Base-by-base conservation (phyloP, 495 filamentous ascomycete genomes). In the Hyaloscypha bicolor region DNA sequence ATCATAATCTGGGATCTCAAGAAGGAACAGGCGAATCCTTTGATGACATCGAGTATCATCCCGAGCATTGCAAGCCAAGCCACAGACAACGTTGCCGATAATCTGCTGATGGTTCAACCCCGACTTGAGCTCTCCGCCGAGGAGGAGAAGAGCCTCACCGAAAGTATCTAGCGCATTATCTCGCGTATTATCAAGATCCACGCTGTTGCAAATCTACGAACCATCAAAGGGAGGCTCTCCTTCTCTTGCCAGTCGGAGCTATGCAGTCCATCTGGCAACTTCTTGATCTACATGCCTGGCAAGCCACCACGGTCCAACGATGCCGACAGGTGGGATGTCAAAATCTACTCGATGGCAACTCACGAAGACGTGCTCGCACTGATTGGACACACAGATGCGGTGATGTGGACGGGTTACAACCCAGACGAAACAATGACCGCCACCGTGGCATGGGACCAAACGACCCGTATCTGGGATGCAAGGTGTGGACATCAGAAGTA, bases 391-490 rank as follows among this genome's bases (percentile, higher is more conserved):
- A 74, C 69, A 9, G 75, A 80, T 67, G 63, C 65, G 0, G 73
- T 78, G 32, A 74, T 74, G 70, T 77, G 73, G 75, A 62, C 70
- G 2, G 71, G 68, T 48, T 76, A 75, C 55, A 73, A 62, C 58
- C 69, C 73, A n/a, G 65, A 78, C 64, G 67, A 72, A 39, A 65
- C 60, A 21, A 35, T 70, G 63, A 74, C 78, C 57, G 76, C 69
- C 16, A 76, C 69, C 16, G 73, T 74, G 21, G 67, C 73, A 16
- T 78, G 73, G 75, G 78, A 80, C 42, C 57, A 71, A 14, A 76
- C 71, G 1, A 71, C 74, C 9, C 67, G 72, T 33, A 72, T 80
- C 66, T 75, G 77, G 73, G 60, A 69, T 62, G 65, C 65, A 5
- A 33, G 4, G 5, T 72, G 61, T 16, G 78, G 78, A 1, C 31